Percentiles rank a stretch among this genome's conserved stretches.
These are phyloP conservation scores for Magnusiomyces fungicola DNA, from an alignment of 1,139 yeast species.

Conservation along the genomic window DNA sequence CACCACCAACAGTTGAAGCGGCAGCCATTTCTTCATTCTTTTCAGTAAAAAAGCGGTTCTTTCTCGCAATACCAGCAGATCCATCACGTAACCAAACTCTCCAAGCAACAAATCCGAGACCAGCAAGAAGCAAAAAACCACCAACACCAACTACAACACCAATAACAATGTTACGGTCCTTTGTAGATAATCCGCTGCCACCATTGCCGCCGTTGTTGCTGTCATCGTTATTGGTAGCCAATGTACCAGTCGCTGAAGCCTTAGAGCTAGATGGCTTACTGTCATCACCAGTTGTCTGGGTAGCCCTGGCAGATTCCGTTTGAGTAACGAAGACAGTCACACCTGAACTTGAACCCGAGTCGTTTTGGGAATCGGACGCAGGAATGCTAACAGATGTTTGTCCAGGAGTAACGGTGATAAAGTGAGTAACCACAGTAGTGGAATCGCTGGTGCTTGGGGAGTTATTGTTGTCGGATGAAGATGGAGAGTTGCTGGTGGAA, in stretches of 20 bases:
- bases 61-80: neutral
- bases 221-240: neutral
- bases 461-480: neutral
- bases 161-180: slow-evolving; percentile 27
- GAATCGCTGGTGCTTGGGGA: neutral
- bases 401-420: neutral
- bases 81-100: slow-evolving; percentile 23
- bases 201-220: slow-evolving; percentile 5
- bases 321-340: neutral
- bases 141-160: slow-evolving; percentile 32
- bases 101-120: slow-evolving; percentile 24
- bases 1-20: neutral
- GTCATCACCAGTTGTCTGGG: neutral
- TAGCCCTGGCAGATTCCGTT: neutral
- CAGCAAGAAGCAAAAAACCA: slow-evolving; percentile 26
- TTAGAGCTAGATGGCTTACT: neutral
- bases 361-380: neutral
- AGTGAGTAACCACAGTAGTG: neutral
- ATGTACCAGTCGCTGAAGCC: neutral
- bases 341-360: neutral
- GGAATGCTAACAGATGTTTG: neutral
- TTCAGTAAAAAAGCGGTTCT: neutral
- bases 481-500: neutral
- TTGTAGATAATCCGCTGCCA: slow-evolving; percentile 24
- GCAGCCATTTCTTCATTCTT: neutral